Percentiles rank a stretch among this genome's conserved stretches.
phyloP scores from a whole-genome alignment of 2,329 filamentous ascomycete species.

The Calonectria henricotiae region DNA sequence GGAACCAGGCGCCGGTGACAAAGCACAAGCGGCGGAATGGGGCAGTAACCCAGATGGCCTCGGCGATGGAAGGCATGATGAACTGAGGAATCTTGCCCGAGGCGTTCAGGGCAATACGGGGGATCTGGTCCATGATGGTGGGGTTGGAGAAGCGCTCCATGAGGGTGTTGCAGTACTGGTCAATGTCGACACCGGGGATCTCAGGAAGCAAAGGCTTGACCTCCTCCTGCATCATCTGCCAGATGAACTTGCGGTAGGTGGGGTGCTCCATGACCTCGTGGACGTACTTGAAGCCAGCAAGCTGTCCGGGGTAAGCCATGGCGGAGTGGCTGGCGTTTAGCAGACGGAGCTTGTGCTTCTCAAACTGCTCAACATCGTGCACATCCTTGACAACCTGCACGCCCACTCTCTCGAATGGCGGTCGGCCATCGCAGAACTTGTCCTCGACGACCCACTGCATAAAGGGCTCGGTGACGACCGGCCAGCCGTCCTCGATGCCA shows the following conservation, averaged over 20 bases:
- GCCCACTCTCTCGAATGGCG: slow-evolving; percentile 68
- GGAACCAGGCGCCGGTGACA: slow-evolving; percentile 67
- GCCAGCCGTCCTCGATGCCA: slow-evolving; percentile 68
- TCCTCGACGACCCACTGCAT: slow-evolving; percentile 73
- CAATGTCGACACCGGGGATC: slow-evolving; percentile 68
- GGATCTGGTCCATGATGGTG: slow-evolving; percentile 71
- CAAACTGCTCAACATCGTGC: slow-evolving; percentile 69
- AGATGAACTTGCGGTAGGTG: slow-evolving; percentile 64
- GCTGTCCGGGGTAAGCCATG: slow-evolving; percentile 67
- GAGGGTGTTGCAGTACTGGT: slow-evolving; percentile 69
- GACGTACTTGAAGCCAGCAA: slow-evolving; percentile 70
- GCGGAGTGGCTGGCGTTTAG: slow-evolving; percentile 70
- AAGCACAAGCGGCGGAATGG: slow-evolving; percentile 67
- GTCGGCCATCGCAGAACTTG: slow-evolving; percentile 67
- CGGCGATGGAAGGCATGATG: slow-evolving; percentile 66
- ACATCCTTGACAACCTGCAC: slow-evolving; percentile 69
- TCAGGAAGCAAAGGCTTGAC: slow-evolving; percentile 69
- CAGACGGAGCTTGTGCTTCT: slow-evolving; percentile 72
- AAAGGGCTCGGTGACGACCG: slow-evolving; percentile 71
- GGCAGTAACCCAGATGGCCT: slow-evolving; percentile 63
- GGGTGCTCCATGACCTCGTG: slow-evolving; percentile 70
- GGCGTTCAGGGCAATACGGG: slow-evolving; percentile 67
- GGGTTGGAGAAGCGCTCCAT: slow-evolving; percentile 72
- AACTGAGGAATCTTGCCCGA: slow-evolving; percentile 71
- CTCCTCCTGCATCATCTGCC: slow-evolving; percentile 72